These are phyloP conservation scores for Cyberlindnera petersonii DNA, from an alignment of 805 yeast species.

Conservation along the genomic window DNA sequence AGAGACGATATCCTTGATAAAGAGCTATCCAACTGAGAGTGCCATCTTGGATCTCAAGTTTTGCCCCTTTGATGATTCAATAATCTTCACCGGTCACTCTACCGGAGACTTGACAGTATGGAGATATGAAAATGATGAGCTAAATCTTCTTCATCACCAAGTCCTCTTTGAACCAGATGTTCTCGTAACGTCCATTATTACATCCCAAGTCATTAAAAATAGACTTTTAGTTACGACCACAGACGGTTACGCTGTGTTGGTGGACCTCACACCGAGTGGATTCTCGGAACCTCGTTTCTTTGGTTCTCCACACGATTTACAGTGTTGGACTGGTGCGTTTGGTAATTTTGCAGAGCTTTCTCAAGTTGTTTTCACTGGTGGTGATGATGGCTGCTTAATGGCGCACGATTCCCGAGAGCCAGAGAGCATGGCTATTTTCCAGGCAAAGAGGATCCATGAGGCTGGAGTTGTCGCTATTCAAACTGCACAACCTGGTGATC, in stretches of 20 bases:
- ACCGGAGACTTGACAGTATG: conserved; percentile 73
- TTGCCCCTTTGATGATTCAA: conserved; percentile 46
- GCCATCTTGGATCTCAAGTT: conserved; percentile 80
- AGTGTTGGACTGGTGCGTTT: conserved; percentile 86
- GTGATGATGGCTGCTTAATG: conserved; percentile 76
- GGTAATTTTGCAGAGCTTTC: conserved; percentile 51
- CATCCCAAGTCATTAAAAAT: conserved; percentile 41
- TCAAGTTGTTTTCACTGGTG: conserved; percentile 75
- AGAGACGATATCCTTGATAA: conserved; percentile 23
- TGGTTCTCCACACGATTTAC: conserved; percentile 54
- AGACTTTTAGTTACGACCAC: conserved; percentile 59
- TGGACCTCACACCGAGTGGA: conserved; percentile 29
- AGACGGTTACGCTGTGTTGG: conserved; percentile 52
- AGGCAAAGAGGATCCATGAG: conserved; percentile 58
- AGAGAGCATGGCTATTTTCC: conserved; percentile 31
- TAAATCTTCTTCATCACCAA: conserved; percentile 28
- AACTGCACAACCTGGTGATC: conserved; percentile 40
- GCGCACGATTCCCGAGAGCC: conserved; percentile 62
- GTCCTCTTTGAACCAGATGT: conserved; percentile 45
- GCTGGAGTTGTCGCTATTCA: conserved; percentile 91
- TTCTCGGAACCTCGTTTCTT: conserved; percentile 27
- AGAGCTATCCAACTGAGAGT: conserved; percentile 37
- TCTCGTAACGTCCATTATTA: conserved; percentile 63
- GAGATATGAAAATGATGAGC: conserved; percentile 34
- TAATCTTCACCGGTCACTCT: conserved; percentile 68